Base-by-base conservation (phyloP, 345 rosid species). In the Dimocarpus longan region DNA sequence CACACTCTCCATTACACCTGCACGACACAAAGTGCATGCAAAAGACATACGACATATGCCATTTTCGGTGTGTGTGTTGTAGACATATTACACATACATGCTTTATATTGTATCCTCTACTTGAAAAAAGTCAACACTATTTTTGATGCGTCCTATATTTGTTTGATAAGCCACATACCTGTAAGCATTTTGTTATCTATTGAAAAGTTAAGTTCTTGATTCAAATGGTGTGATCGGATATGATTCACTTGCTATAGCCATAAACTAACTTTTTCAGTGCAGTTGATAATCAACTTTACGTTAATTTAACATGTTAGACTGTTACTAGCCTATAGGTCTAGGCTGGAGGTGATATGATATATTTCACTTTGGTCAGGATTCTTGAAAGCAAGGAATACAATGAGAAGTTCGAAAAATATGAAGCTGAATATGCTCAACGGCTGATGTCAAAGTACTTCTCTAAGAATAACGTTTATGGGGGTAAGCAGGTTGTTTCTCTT, bases 371-470 rank as follows among this genome's bases (percentile, higher is more conserved):
- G 70, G 70, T 67, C 72, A 90, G 93, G 77, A 76, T 82, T 82
- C 86, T 84, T 8, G 87, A 88, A 67, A 77, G 81, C 32, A 75
- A 70, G 2, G 90, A 87, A 76, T 84, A 85, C 78, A 68, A 79
- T 44, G 92, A 89, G 59, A 95, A 90, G 86, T 90, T 66, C 76
- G 73, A 76, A 85, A 88, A 77, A 40, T 92, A 89, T 56, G 94
- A 92, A 86, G 85, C 85, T 70, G 91, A 90, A 78, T 90, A 87
- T 77, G 87, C 87, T 64, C 83, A 56, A 26, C 78, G 86, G 18
- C 68, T 93, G 72, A 65, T 91, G 87, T 86, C 89, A 8, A 92
- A 90, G 64, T 90, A 95, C 83, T 90, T 92, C 90, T 88, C 95
- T 8, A 86, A 86, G 77, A 89, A 86, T 77, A 73, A 83, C 63